Evolutionary conservation across 768 basidiomycete genomes (phyloP).

Genomic region (Amylocystis lapponica): DNA sequence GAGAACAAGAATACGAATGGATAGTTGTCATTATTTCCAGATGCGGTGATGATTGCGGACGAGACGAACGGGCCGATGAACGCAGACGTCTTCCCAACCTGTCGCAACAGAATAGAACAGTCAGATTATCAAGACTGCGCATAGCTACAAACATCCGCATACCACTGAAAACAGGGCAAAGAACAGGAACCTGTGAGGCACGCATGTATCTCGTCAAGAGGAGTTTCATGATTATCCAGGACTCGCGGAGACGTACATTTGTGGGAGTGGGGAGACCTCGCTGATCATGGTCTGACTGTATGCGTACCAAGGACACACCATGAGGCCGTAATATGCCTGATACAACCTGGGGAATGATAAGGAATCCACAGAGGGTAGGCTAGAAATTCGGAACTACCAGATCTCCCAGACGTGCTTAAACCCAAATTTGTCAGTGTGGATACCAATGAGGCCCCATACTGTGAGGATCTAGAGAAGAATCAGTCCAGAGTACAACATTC

Average conservation of each 20-base stretch:
- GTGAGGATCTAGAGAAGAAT: conserved; percentile 40
- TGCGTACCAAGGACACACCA: conserved; percentile 79
- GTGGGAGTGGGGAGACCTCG: conserved; percentile 66
- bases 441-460: conserved; percentile 73
- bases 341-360: conserved; percentile 42
- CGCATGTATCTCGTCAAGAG: not conserved
- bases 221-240: not conserved
- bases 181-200: conserved; percentile 51
- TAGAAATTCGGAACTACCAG: conserved; percentile 35
- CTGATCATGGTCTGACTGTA: conserved; percentile 82
- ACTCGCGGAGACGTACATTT: conserved; percentile 43
- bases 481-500: not conserved
- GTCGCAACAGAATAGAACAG: too few species aligned
- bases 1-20: conserved; percentile 70
- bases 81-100: conserved; percentile 72
- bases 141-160: conserved; percentile 7
- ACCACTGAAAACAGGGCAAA: conserved; percentile 73
- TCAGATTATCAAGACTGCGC: not conserved
- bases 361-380: not conserved
- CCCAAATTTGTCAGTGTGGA: conserved; percentile 67
- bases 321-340: conserved; percentile 63
- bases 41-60: conserved; percentile 65
- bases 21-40: conserved; percentile 67
- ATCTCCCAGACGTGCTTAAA: conserved; percentile 85
- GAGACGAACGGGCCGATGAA: conserved; percentile 75